Percentiles rank a stretch among this genome's conserved stretches.
phyloP scores from a whole-genome alignment of 495 filamentous ascomycete species.

The Trichoderma reesei region DNA sequence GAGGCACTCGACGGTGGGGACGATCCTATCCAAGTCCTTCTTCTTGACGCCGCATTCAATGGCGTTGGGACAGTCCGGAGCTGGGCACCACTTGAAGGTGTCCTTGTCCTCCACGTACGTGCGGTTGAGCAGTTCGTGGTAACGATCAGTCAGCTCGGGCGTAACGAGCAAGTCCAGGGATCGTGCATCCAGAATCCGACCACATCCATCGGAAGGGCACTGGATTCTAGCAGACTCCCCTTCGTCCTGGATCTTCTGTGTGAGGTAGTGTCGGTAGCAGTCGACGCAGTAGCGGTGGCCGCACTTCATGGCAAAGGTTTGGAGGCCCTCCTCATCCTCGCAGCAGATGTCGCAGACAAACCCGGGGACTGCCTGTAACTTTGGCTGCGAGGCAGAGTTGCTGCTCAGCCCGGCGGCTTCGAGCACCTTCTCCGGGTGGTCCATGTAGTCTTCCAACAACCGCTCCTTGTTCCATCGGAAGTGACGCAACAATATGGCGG shows the following conservation, averaged over 20 bases:
- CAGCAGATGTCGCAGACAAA: conserved; percentile 96
- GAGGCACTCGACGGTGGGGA: conserved; percentile 77
- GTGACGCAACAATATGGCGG: conserved; percentile 78
- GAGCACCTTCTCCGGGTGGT: conserved; percentile 62
- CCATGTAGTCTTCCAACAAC: conserved; percentile 92
- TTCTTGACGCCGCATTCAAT: conserved; percentile 80
- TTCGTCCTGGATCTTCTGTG: conserved; percentile 86
- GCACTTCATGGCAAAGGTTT: conserved; percentile 92
- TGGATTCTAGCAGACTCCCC: conserved; percentile 91
- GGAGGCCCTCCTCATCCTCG: conserved; percentile 69
- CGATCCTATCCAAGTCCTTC: conserved; percentile 70
- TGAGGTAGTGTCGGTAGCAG: conserved; percentile 85
- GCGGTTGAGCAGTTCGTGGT: conserved; percentile 75
- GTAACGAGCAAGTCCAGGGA: conserved; percentile 77
- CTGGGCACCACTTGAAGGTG: conserved; percentile 91
- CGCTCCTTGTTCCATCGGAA: conserved; percentile 93
- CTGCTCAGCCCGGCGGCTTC: conserved; percentile 77
- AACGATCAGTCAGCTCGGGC: conserved; percentile 61
- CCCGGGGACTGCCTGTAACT: conserved; percentile 56
- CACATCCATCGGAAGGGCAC: conserved; percentile 80
- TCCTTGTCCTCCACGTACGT: conserved; percentile 97
- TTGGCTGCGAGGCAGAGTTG: conserved; percentile 49
- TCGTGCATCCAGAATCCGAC: conserved; percentile 82
- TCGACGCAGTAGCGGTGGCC: conserved; percentile 90
- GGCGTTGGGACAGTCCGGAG: conserved; percentile 88